Percentiles rank a stretch among this genome's conserved stretches.
These are phyloP conservation scores for Darksidea phi DNA, from an alignment of 495 filamentous ascomycete species.

Conservation along the genomic window DNA sequence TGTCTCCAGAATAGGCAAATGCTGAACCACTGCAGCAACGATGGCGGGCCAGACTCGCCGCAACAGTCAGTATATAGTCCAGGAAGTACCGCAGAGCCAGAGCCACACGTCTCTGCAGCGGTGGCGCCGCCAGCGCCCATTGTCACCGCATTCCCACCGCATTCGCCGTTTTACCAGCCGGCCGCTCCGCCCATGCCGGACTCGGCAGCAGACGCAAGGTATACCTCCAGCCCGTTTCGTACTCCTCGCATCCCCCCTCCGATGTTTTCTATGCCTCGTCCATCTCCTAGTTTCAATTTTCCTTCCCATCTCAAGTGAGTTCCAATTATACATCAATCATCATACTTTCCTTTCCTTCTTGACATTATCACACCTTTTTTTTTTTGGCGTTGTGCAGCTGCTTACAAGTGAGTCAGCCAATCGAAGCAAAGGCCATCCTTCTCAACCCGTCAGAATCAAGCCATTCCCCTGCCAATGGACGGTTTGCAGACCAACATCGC, in stretches of 20 bases:
- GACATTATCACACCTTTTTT: background rate
- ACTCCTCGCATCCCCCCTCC: slow-evolving; percentile 36
- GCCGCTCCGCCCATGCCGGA: slow-evolving; percentile 23
- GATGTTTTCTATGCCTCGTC: slow-evolving; percentile 29
- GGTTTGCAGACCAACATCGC: slow-evolving; percentile 9
- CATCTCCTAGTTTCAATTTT: slow-evolving; percentile 27
- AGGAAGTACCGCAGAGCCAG: slow-evolving; percentile 15
- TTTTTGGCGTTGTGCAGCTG: background rate
- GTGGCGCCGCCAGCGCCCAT: background rate
- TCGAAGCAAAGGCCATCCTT: slow-evolving; percentile 14
- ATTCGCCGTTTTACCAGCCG: slow-evolving; percentile 3
- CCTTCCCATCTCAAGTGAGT: slow-evolving; percentile 29
- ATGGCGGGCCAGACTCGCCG: slow-evolving; percentile 26
- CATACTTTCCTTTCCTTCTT: slow-evolving; percentile 22
- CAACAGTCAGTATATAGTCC: slow-evolving; percentile 19
- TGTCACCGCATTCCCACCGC: slow-evolving; percentile 14
- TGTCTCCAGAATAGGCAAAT: slow-evolving; percentile 4
- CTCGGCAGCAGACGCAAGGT: slow-evolving; percentile 33
- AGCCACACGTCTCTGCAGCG: slow-evolving; percentile 12
- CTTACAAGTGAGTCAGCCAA: slow-evolving; percentile 10
- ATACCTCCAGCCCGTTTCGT: slow-evolving; percentile 35
- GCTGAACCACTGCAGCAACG: slow-evolving; percentile 28
- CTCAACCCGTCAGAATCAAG: background rate
- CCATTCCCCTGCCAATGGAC: background rate
- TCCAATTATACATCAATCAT: slow-evolving; percentile 24